Base-by-base conservation (phyloP, 2,329 filamentous ascomycete genomes). In the Apiospora kogelbergensis region DNA sequence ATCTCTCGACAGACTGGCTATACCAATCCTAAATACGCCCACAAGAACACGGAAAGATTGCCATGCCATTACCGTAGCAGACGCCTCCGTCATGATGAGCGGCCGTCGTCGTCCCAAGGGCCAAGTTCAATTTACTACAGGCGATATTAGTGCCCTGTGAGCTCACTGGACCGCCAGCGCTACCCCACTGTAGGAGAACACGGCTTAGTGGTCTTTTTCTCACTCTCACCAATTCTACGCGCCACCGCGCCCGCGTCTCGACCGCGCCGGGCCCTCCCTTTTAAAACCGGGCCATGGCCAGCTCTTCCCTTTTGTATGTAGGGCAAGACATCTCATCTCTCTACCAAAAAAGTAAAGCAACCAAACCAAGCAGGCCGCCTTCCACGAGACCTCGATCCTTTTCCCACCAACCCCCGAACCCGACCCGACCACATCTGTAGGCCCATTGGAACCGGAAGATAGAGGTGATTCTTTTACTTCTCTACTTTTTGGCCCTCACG, bases 321-420 rank as follows among this genome's bases (percentile, higher is more conserved):
- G 44, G 63, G 41, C 44, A 45, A 65, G 63, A 65, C 63, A 65
- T 65, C 65, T 67, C 33, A 48, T 67, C 65, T 67, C 65, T 67
- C 65, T 60, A 60, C 53, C 30, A 3, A 37, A 60, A 60, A 37
- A 65, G 40, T 65, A 42, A 44, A 65, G 26, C n/a, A 1, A 42
- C n/a, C 40, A 42, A 42, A 3, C 10, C 7, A 42, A 15, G 22
- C 24, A 44, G 63, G 48, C 65, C 68, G 37, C 60, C 57, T 67
- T 24, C 42, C 65, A 30, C 63, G n/a, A 45, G 53, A 67, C 65
- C 68, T 26, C 40, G 11, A 42, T 11, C 40, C 40, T 42, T 30
- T 30, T 26, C 26, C 45, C 45, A 26, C 44, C 20, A 60, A 26
- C 15, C n/a, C 30, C 40, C 26, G 42, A 63, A 17, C 57, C 46